Evolutionary conservation across 768 basidiomycete genomes (phyloP).

Genomic region (Lactifluus subvellereus): DNA sequence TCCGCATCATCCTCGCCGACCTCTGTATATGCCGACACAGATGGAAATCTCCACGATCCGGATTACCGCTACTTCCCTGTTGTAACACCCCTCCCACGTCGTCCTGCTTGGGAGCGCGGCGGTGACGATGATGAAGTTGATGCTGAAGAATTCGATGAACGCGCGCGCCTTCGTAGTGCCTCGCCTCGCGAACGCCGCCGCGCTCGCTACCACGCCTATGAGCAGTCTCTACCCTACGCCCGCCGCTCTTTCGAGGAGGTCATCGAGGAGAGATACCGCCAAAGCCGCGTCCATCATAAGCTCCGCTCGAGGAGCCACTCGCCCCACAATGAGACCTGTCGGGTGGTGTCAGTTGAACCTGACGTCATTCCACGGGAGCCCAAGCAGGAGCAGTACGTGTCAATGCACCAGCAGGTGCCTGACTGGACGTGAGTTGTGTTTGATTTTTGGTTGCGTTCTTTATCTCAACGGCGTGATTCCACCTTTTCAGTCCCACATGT

Average conservation of each 20-base stretch:
- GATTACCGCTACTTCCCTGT: slow-evolving; percentile 61
- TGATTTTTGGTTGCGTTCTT: not conserved
- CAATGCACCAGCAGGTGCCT: slow-evolving; percentile 4
- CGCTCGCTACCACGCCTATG: slow-evolving; percentile 19
- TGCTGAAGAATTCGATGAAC: slow-evolving; percentile 13
- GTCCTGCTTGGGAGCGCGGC: slow-evolving; percentile 35
- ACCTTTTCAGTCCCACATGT: slow-evolving; percentile 47
- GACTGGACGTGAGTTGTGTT: slow-evolving; percentile 25
- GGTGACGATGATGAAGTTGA: slow-evolving; percentile 28
- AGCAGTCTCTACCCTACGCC: slow-evolving; percentile 17
- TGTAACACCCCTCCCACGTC: slow-evolving; percentile 27
- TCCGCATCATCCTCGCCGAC: slow-evolving; percentile 28
- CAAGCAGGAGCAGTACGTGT: slow-evolving; percentile 15
- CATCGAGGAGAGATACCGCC: not conserved
- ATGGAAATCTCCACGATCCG: slow-evolving; percentile 61
- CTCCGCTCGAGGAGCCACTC: slow-evolving; percentile 20
- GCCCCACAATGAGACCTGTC: slow-evolving; percentile 3
- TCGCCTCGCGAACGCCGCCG: slow-evolving; percentile 24
- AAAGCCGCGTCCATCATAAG: slow-evolving; percentile 17
- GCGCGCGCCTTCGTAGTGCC: slow-evolving; percentile 7
- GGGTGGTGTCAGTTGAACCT: slow-evolving; percentile 1
- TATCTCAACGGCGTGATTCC: not conserved
- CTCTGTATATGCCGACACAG: slow-evolving; percentile 52
- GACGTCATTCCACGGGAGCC: not conserved
- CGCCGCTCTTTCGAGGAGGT: slow-evolving; percentile 20